phyloP scores from a whole-genome alignment of 75 land plant species.

The Adiantum capillusveneris region DNA sequence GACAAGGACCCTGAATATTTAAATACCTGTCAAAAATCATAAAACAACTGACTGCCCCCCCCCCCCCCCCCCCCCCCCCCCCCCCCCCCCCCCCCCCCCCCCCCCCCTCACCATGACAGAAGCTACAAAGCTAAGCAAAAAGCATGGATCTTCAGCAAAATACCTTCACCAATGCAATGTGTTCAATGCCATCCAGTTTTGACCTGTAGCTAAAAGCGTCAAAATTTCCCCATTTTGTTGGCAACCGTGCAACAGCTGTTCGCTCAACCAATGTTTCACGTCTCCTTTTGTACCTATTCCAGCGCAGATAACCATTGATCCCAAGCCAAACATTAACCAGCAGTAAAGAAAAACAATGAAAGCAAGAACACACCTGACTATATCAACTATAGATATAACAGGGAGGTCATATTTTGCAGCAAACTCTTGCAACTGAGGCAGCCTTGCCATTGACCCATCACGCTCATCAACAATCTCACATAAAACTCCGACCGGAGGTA shows the following conservation, averaged over 20 bases:
- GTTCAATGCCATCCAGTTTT: slow-evolving; percentile 87
- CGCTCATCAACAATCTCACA: slow-evolving; percentile 90
- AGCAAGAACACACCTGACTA: slow-evolving; percentile 54
- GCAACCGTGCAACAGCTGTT: slow-evolving; percentile 58
- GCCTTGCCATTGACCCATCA: slow-evolving; percentile 96
- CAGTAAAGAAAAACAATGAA: background rate
- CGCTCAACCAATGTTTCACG: slow-evolving; percentile 65
- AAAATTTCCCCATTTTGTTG: slow-evolving; percentile 82
- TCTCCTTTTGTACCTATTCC: slow-evolving; percentile 66
- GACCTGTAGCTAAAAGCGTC: slow-evolving; percentile 68
- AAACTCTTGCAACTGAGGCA: slow-evolving; percentile 80
- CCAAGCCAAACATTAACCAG: background rate
- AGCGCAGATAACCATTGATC: background rate
- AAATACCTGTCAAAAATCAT: too few relatives aligned
- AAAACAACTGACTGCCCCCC: too few relatives aligned
- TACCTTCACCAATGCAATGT: slow-evolving; percentile 86
- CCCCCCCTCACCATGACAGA: too few relatives aligned
- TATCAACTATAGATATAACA: slow-evolving; percentile 88
- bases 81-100: too few relatives aligned
- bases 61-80: too few relatives aligned
- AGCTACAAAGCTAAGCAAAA: too few relatives aligned
- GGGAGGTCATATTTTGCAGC: slow-evolving; percentile 63
- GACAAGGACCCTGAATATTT: too few relatives aligned
- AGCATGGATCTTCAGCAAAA: too few relatives aligned
- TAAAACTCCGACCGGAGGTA: slow-evolving; percentile 74